A percentile compares a stretch with the other conserved stretches of the same genome.
phyloP scores from a whole-genome alignment of 441 rosid genomes.

The Croton setiger region DNA sequence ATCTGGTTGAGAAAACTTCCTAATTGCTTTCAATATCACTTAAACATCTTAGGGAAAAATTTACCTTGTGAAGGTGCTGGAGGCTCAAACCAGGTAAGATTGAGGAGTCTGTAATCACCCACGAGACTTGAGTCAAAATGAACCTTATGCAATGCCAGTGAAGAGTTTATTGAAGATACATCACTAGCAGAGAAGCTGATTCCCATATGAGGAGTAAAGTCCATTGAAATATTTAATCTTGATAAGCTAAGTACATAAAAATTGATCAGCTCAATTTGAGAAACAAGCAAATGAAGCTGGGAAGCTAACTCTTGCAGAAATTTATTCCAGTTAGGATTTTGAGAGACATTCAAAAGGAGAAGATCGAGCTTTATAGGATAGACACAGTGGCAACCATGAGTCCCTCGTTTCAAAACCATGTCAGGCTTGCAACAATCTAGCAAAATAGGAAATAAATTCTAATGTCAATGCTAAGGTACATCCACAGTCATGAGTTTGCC shows the following conservation, averaged over 20 bases:
- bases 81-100: slow-evolving; percentile 78
- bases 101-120: slow-evolving; percentile 84
- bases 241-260: slow-evolving; percentile 68
- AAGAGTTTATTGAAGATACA: slow-evolving; percentile 66
- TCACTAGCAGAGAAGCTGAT: slow-evolving; percentile 71
- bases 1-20: slow-evolving; percentile 8
- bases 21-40: slow-evolving; percentile 6
- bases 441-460: slow-evolving; percentile 24
- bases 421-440: slow-evolving; percentile 82
- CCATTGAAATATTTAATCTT: slow-evolving; percentile 88
- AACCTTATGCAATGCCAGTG: slow-evolving; percentile 67
- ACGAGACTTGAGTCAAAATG: slow-evolving; percentile 56
- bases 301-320: slow-evolving; percentile 69
- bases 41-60: neutral
- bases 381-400: slow-evolving; percentile 77
- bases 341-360: slow-evolving; percentile 81
- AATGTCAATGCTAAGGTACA: slow-evolving; percentile 18
- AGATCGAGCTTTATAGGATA: slow-evolving; percentile 95
- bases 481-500: slow-evolving; percentile 4
- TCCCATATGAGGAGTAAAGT: slow-evolving; percentile 82
- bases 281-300: slow-evolving; percentile 67
- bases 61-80: slow-evolving; percentile 79
- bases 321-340: slow-evolving; percentile 55
- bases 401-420: slow-evolving; percentile 70
- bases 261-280: slow-evolving; percentile 80